phyloP scores from a whole-genome alignment of 345 rosid genomes.

The Cardamine chenopodiifolia region DNA sequence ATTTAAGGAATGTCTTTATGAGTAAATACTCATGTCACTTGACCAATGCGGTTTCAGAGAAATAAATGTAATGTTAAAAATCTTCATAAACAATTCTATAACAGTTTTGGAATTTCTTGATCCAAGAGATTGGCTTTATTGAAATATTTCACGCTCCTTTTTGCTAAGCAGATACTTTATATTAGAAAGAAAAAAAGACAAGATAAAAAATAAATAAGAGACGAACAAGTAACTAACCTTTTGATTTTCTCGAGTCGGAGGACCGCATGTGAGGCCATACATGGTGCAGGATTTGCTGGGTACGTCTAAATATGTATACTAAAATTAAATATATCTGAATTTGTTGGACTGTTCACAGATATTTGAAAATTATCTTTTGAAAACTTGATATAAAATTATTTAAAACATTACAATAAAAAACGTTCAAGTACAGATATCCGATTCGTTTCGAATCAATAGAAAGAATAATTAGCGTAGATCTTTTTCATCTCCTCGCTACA shows the following conservation, averaged over 20 bases:
- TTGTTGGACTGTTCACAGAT: conserved; percentile 22
- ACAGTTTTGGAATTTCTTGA: conserved; percentile 33
- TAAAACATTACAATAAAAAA: neutral
- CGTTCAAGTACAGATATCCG: too few relatives aligned
- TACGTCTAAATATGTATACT: conserved; percentile 34
- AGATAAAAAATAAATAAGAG: neutral
- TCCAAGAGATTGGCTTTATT: conserved; percentile 30
- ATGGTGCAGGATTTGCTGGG: conserved; percentile 44
- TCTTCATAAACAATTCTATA: neutral
- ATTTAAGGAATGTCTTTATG: conserved; percentile 41
- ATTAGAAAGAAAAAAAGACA: neutral
- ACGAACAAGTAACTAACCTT: conserved; percentile 39
- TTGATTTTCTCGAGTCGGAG: conserved; percentile 6
- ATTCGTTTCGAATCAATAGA: too few relatives aligned
- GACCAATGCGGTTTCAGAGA: conserved; percentile 29
- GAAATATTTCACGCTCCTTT: conserved; percentile 4
- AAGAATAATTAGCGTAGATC: neutral
- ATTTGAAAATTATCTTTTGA: neutral
- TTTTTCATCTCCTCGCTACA: too few relatives aligned
- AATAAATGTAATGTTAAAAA: neutral
- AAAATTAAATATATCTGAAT: conserved; percentile 6
- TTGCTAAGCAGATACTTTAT: neutral
- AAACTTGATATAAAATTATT: neutral
- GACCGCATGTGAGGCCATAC: conserved; percentile 47
- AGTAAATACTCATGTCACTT: conserved; percentile 31